phyloP scores from a whole-genome alignment of 257 asterid species.

The Paraleonurus japonicus region DNA sequence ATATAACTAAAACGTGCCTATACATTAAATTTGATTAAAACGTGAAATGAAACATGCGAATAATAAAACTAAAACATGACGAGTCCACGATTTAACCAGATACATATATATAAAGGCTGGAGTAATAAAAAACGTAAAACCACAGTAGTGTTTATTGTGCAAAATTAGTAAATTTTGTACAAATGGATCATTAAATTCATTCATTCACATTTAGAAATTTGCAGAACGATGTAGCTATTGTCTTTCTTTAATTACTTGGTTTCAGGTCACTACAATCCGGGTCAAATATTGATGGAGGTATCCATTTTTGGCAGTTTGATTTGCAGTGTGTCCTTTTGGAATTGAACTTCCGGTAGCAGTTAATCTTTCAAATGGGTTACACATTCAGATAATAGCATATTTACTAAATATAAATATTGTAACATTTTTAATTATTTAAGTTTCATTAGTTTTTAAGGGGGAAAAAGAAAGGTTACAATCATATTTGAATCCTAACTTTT shows the following conservation, averaged over 20 bases:
- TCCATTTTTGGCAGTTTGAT: constrained; percentile 22
- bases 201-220: constrained; percentile 23
- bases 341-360: not conserved
- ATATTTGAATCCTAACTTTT: no score
- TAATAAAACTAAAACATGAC: no score
- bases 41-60: no score
- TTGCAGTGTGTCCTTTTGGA: not conserved
- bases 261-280: not conserved
- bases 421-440: not conserved
- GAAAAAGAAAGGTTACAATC: no score
- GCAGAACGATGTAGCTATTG: not conserved
- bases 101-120: no score
- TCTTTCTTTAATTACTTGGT: constrained; percentile 6
- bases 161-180: not conserved
- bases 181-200: constrained; percentile 17
- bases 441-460: not conserved
- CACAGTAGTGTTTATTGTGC: not conserved
- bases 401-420: not conserved
- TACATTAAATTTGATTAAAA: no score
- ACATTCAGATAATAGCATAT: not conserved
- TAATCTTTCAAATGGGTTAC: not conserved
- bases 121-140: no score
- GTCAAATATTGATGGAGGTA: not conserved
- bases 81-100: no score
- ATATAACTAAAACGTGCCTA: no score